Percentiles rank a stretch among this genome's conserved stretches.
Evolutionary conservation across 2,329 filamentous ascomycete genomes (phyloP).

Genomic region (Neonectria hederae): DNA sequence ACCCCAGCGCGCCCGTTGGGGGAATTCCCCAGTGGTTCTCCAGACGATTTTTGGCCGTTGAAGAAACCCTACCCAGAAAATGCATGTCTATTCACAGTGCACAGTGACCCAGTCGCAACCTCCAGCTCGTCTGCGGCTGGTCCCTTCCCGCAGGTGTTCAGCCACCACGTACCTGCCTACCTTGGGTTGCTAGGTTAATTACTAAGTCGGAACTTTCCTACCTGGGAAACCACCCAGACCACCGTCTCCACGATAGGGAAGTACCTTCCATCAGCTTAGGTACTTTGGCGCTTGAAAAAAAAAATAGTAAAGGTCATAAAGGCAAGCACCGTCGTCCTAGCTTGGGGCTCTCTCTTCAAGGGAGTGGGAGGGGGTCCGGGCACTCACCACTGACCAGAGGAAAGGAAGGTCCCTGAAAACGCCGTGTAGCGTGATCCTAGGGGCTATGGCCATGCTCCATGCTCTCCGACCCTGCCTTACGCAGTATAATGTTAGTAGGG

Average conservation of each 20-base stretch:
- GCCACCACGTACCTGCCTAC: constrained; percentile 4
- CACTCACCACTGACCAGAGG: constrained; percentile 7
- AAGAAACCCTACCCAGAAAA: constrained; percentile 7
- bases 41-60: constrained; percentile 1
- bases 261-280: neutral
- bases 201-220: constrained; percentile 17
- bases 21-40: constrained; percentile 20
- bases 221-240: neutral
- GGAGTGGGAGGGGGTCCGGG: constrained; percentile 23
- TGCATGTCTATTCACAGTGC: constrained; percentile 9
- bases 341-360: neutral
- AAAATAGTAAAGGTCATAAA: neutral
- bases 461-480: neutral
- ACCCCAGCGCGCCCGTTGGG: neutral
- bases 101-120: neutral
- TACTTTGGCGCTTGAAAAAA: too few relatives aligned
- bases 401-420: constrained; percentile 2
- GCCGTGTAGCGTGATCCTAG: constrained; percentile 13
- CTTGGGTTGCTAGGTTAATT: neutral
- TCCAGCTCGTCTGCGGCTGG: neutral
- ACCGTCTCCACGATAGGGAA: neutral
- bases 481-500: too few relatives aligned
- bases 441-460: constrained; percentile 10
- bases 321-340: constrained; percentile 3
- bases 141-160: neutral